These are phyloP conservation scores for Moricandia arvensis DNA, from an alignment of 345 rosid species.

Conservation along the genomic window DNA sequence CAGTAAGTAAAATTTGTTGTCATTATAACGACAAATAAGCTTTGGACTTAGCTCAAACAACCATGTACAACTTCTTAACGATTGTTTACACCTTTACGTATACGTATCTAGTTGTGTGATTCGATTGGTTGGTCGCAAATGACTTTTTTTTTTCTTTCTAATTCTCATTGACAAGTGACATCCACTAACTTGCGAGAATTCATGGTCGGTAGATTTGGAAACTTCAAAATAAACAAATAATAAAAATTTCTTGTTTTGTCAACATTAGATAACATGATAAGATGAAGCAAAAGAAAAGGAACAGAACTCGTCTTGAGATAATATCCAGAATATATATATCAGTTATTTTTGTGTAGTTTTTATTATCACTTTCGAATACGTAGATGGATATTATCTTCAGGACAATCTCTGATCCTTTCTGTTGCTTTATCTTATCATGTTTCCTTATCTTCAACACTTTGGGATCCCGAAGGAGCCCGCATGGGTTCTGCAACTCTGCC, in stretches of 20 bases:
- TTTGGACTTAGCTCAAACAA: background rate
- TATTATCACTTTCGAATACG: background rate
- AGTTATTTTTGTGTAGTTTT: background rate
- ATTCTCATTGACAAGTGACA: background rate
- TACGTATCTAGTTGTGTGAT: background rate
- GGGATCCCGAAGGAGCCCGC: background rate
- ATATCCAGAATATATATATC: background rate
- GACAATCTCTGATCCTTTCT: slow-evolving; percentile 29
- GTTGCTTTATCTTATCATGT: slow-evolving; percentile 49
- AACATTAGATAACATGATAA: background rate
- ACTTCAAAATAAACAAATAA: background rate
- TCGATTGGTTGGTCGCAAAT: background rate
- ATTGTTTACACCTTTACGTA: background rate
- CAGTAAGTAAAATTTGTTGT: background rate
- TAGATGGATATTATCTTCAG: slow-evolving; percentile 26
- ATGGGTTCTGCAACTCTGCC: background rate
- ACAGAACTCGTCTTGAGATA: background rate
- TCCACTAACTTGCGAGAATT: background rate
- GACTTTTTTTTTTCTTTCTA: background rate
- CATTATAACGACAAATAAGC: background rate
- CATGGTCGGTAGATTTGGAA: background rate
- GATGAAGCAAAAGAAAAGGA: background rate
- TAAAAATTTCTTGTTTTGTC: background rate
- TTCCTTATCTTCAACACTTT: slow-evolving; percentile 31
- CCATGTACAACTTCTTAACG: background rate